These are phyloP conservation scores for Penicillium sp. DNA, from an alignment of 2,329 filamentous ascomycete genomes.

Conservation along the genomic window DNA sequence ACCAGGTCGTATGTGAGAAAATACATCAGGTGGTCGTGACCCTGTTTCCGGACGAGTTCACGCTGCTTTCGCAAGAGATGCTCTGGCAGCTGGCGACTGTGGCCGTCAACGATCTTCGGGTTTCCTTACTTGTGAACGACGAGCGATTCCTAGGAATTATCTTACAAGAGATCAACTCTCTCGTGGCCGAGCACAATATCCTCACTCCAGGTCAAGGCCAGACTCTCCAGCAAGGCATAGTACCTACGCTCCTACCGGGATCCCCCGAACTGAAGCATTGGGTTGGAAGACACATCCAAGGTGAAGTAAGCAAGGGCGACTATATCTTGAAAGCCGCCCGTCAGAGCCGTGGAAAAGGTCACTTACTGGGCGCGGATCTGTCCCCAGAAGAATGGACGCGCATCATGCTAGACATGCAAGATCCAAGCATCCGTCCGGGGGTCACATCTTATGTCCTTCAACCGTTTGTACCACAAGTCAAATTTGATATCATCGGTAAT, in stretches of 20 bases:
- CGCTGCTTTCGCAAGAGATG: conserved; percentile 27
- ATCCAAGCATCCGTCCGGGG: neutral
- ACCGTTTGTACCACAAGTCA: conserved; percentile 8
- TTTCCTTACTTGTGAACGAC: conserved; percentile 35
- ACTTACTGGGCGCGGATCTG: conserved; percentile 8
- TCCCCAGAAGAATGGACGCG: conserved; percentile 6
- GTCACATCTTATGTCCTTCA: conserved; percentile 10
- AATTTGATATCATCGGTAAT: neutral
- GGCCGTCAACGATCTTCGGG: conserved; percentile 39
- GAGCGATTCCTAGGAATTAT: conserved; percentile 40
- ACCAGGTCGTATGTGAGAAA: conserved; percentile 24
- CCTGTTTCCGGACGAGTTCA: conserved; percentile 36
- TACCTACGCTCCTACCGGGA: conserved; percentile 31
- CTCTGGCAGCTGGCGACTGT: conserved; percentile 29
- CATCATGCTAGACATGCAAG: conserved; percentile 4
- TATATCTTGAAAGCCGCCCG: conserved; percentile 33
- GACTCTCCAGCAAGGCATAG: conserved; percentile 26
- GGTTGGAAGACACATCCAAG: conserved; percentile 7
- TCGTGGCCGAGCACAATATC: conserved; percentile 26
- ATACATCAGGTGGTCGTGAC: conserved; percentile 33
- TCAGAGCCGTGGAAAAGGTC: conserved; percentile 9
- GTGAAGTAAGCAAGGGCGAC: conserved; percentile 22
- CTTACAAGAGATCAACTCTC: conserved; percentile 27
- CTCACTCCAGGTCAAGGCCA: conserved; percentile 26
- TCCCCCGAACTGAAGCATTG: conserved; percentile 27